Conservation (phyloP, 2,329 filamentous ascomycete genomes). For the Lanzia echinophila region DNA sequence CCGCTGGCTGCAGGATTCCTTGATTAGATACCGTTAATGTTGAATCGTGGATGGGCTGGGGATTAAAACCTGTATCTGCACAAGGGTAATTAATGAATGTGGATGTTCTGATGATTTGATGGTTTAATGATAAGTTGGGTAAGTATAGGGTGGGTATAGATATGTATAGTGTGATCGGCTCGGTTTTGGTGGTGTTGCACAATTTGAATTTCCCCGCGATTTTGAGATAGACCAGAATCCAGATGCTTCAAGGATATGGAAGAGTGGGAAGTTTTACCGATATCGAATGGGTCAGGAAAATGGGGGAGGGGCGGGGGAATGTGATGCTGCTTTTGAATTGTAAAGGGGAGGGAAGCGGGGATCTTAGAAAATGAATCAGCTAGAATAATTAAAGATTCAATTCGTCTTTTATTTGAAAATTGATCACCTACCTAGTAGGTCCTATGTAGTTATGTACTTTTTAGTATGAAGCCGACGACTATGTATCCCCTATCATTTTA, state of each 20-base stretch:
- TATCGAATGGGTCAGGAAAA: not conserved
- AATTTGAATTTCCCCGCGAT: not conserved
- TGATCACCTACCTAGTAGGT: not conserved
- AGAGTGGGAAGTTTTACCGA: conserved; percentile 5
- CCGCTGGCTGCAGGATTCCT: not conserved
- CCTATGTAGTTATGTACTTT: too few species aligned
- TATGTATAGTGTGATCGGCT: not conserved
- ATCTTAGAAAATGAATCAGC: not conserved
- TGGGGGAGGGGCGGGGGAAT: not conserved
- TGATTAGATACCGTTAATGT: not conserved
- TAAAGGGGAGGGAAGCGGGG: not conserved
- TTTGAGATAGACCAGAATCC: not conserved
- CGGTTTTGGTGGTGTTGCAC: not conserved
- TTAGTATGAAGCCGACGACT: too few species aligned
- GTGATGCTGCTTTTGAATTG: conserved; percentile 7
- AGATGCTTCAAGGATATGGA: not conserved
- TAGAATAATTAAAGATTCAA: not conserved
- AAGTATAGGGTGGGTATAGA: not conserved
- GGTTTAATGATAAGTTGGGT: not conserved
- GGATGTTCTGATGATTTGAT: not conserved
- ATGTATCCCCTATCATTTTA: too few species aligned
- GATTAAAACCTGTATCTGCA: not conserved
- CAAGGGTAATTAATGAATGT: not conserved
- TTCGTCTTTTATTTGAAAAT: not conserved
- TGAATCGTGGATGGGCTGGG: not conserved